These are phyloP conservation scores for Cudoniella acicularis DNA, from an alignment of 495 filamentous ascomycete genomes.

Conservation along the genomic window DNA sequence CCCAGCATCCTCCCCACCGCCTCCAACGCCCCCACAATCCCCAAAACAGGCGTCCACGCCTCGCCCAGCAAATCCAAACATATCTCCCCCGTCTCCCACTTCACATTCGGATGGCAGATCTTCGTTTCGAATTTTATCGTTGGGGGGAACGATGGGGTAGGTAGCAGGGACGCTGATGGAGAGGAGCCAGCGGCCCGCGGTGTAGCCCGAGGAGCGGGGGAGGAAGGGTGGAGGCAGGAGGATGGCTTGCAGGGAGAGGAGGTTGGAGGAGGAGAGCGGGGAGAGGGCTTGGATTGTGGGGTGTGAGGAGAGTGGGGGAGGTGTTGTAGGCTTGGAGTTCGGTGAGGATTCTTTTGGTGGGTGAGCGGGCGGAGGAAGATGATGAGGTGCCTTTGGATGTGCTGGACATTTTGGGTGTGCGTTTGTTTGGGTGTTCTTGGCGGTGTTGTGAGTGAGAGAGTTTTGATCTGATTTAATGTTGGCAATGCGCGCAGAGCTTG, in stretches of 20 bases:
- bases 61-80: conserved; percentile 81
- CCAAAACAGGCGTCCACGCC: conserved; percentile 82
- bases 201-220: conserved; percentile 54
- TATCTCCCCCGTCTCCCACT: conserved; percentile 81
- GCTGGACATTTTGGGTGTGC: conserved; percentile 4
- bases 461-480: too few relatives aligned
- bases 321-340: conserved; percentile 57
- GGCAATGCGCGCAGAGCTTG: too few relatives aligned
- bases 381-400: conserved; percentile 16
- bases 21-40: conserved; percentile 70
- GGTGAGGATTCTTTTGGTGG: conserved; percentile 58
- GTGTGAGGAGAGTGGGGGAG: conserved; percentile 34
- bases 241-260: conserved; percentile 76
- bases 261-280: conserved; percentile 63
- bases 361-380: conserved; percentile 20
- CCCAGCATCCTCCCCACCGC: conserved; percentile 68
- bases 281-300: conserved; percentile 54
- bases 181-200: conserved; percentile 86
- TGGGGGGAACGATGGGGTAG: conserved; percentile 78
- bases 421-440: too few relatives aligned
- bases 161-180: conserved; percentile 67
- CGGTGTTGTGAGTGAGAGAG: too few relatives aligned
- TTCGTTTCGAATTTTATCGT: conserved; percentile 72
- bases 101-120: conserved; percentile 84
- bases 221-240: conserved; percentile 62